A percentile compares a stretch with the other conserved stretches of the same genome.
phyloP scores from a whole-genome alignment of 2,329 filamentous ascomycete genomes.

The Cladobotryum protrusum region DNA sequence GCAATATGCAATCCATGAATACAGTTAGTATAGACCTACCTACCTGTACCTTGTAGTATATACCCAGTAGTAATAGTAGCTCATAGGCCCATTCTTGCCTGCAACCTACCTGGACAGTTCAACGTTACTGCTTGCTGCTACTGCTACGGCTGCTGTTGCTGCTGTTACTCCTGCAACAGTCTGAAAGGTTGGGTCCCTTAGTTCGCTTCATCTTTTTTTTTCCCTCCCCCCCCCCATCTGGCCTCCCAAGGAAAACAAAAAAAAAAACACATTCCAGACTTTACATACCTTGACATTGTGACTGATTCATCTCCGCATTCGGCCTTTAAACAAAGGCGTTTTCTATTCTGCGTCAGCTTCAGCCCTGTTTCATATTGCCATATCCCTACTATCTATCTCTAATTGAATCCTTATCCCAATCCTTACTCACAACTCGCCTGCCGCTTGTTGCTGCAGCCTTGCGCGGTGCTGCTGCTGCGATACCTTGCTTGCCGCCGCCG shows the following conservation, averaged over 20 bases:
- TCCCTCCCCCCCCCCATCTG: neutral
- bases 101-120: too few species aligned
- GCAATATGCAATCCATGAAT: too few species aligned
- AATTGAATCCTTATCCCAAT: neutral
- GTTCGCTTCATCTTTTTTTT: conserved; percentile 4
- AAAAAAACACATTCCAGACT: conserved; percentile 7
- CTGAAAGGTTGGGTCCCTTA: too few species aligned
- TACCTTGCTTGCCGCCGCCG: too few species aligned
- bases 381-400: neutral
- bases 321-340: conserved; percentile 16
- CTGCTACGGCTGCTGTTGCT: too few species aligned
- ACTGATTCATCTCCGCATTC: conserved; percentile 25
- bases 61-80: too few species aligned
- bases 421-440: conserved; percentile 2
- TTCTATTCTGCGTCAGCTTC: conserved; percentile 12
- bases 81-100: too few species aligned
- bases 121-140: too few species aligned
- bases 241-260: conserved; percentile 8
- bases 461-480: conserved; percentile 1
- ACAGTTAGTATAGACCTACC: too few species aligned
- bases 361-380: neutral
- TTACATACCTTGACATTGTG: conserved; percentile 2
- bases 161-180: too few species aligned
- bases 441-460: conserved; percentile 9
- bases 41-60: too few species aligned